A percentile compares a stretch with the other conserved stretches of the same genome.
phyloP scores from a whole-genome alignment of 2,329 filamentous ascomycete genomes.

The Nemania sp. region DNA sequence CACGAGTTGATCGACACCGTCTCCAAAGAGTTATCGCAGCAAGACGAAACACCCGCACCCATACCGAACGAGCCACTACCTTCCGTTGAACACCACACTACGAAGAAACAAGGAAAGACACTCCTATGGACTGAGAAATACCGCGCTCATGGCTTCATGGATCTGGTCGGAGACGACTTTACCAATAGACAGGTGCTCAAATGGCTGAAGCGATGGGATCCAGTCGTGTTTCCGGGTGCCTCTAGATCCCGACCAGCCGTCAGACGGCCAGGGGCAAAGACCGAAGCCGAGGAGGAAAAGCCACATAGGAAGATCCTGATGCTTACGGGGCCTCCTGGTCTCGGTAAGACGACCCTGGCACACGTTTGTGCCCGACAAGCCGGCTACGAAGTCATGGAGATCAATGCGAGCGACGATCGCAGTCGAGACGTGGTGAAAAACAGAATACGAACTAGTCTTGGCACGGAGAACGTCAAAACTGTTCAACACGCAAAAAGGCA shows the following conservation, averaged over 20 bases:
- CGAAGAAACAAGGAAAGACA: constrained; percentile 52
- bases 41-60: constrained; percentile 32
- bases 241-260: constrained; percentile 59
- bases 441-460: constrained; percentile 86
- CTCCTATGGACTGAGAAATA: constrained; percentile 98
- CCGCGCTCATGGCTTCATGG: constrained; percentile 85
- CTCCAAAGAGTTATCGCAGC: constrained; percentile 57
- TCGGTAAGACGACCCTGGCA: constrained; percentile 94
- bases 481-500: constrained; percentile 62
- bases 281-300: constrained; percentile 66
- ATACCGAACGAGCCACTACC: constrained; percentile 43
- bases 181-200: constrained; percentile 88
- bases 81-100: constrained; percentile 46
- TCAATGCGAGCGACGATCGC: constrained; percentile 96
- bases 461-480: constrained; percentile 88
- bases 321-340: constrained; percentile 85
- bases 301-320: constrained; percentile 86
- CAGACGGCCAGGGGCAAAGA: constrained; percentile 50
- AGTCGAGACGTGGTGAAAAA: constrained; percentile 88
- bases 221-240: constrained; percentile 83
- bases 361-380: constrained; percentile 95
- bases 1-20: constrained; percentile 78
- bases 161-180: constrained; percentile 90
- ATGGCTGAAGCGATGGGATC: constrained; percentile 95
- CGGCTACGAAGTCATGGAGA: constrained; percentile 94